Conservation (phyloP, 306 rosid genomes). For the Quercus berberidifolia region DNA sequence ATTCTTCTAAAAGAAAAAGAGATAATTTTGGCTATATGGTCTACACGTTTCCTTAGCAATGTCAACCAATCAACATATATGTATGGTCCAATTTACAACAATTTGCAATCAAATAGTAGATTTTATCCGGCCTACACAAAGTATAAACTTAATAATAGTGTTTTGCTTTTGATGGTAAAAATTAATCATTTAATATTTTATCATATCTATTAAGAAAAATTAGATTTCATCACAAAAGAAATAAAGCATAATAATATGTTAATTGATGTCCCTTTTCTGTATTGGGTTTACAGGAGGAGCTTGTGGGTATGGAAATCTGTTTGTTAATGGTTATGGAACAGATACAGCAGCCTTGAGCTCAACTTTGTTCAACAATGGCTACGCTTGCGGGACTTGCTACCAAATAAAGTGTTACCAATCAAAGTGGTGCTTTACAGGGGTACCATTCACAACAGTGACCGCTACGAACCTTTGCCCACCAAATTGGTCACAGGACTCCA, state of each 20-base stretch:
- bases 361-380: slow-evolving; percentile 74
- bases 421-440: slow-evolving; percentile 39
- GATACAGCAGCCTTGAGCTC: slow-evolving; percentile 79
- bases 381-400: slow-evolving; percentile 77
- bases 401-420: slow-evolving; percentile 69
- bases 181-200: too few species aligned
- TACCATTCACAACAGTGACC: slow-evolving; percentile 57
- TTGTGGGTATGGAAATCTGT: slow-evolving; percentile 86
- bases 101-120: too few species aligned
- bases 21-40: too few species aligned
- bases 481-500: slow-evolving; percentile 64
- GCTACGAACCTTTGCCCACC: slow-evolving; percentile 95
- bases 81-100: too few species aligned
- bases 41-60: too few species aligned
- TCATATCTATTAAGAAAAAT: too few species aligned
- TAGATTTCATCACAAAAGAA: neutral
- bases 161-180: too few species aligned
- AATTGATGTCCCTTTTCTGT: neutral
- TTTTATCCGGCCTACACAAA: too few species aligned
- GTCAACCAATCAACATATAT: too few species aligned
- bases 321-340: slow-evolving; percentile 72
- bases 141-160: too few species aligned
- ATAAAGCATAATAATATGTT: neutral
- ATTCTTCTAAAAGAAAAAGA: too few species aligned
- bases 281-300: slow-evolving; percentile 61